Evolutionary conservation across 108 stramenopile genomes (phyloP).

Genomic region (Nitzschia palea): DNA sequence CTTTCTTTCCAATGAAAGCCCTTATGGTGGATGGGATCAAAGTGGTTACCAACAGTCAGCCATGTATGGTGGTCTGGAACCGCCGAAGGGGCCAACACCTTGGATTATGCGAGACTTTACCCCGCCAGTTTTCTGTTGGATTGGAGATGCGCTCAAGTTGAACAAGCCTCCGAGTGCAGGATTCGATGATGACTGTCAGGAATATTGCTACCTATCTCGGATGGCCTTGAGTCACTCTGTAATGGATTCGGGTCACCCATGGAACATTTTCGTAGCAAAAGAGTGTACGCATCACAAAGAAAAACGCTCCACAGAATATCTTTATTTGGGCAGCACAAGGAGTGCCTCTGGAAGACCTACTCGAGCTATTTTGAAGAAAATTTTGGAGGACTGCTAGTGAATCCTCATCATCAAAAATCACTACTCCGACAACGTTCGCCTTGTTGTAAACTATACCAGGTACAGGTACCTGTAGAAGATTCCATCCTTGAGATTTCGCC

Average conservation of each 20-base stretch:
- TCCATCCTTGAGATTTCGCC: no score
- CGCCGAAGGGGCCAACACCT: constrained; percentile 69
- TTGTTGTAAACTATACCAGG: no score
- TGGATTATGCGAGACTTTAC: constrained; percentile 75
- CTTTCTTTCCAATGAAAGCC: constrained; percentile 32
- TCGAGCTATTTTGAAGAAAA: constrained; percentile 40
- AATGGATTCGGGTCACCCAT: constrained; percentile 55
- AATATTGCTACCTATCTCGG: background rate
- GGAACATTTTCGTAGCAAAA: constrained; percentile 61
- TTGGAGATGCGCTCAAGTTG: constrained; percentile 36
- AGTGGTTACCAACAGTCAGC: constrained; percentile 63
- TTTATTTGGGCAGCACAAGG: constrained; percentile 57
- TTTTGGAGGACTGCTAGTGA: constrained; percentile 6
- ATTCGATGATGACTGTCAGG: background rate
- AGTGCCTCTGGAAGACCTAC: constrained; percentile 58
- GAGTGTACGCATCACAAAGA: background rate
- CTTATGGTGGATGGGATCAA: constrained; percentile 50
- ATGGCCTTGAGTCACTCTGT: constrained; percentile 56
- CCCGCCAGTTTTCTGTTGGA: constrained; percentile 72
- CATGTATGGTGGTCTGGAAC: constrained; percentile 66
- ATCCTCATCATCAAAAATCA: no score
- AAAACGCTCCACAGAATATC: constrained; percentile 27
- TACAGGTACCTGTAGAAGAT: no score
- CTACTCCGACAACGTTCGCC: no score
- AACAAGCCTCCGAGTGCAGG: background rate